These are phyloP conservation scores for Neofusicoccum umdonicola DNA, from an alignment of 2,329 filamentous ascomycete species.

Conservation along the genomic window DNA sequence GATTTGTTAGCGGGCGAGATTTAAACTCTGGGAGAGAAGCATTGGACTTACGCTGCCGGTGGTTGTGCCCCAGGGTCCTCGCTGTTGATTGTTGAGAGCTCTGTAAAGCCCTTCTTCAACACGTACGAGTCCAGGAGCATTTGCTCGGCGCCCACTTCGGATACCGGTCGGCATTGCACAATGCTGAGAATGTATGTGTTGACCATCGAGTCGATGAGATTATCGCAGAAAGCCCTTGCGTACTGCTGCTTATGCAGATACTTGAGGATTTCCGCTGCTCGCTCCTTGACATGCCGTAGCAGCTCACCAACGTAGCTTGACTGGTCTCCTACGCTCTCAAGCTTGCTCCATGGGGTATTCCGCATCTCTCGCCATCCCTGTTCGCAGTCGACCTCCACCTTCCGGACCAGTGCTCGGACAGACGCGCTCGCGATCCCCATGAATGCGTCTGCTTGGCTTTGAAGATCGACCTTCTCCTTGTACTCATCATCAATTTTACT, in stretches of 20 bases:
- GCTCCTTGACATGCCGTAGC: slow-evolving; percentile 67
- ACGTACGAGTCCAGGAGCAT: slow-evolving; percentile 97
- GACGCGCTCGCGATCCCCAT: slow-evolving; percentile 90
- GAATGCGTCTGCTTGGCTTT: slow-evolving; percentile 91
- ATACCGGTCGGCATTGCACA: slow-evolving; percentile 84
- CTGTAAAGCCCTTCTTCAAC: slow-evolving; percentile 74
- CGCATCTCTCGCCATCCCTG: slow-evolving; percentile 94
- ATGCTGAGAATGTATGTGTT: slow-evolving; percentile 78
- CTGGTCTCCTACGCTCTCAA: slow-evolving; percentile 91
- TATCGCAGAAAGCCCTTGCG: slow-evolving; percentile 89
- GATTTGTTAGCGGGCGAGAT: slow-evolving; percentile 17
- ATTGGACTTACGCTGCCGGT: slow-evolving; percentile 43
- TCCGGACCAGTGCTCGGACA: slow-evolving; percentile 78
- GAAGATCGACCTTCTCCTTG: slow-evolving; percentile 73
- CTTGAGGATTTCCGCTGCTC: slow-evolving; percentile 70
- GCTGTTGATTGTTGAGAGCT: slow-evolving; percentile 60
- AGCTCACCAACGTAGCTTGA: slow-evolving; percentile 88
- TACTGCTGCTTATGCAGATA: slow-evolving; percentile 89
- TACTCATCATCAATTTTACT: slow-evolving; percentile 81
- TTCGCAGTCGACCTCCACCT: slow-evolving; percentile 79
- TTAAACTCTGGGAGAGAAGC: slow-evolving; percentile 10
- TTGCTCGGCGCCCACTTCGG: slow-evolving; percentile 93
- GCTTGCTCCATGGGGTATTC: slow-evolving; percentile 90
- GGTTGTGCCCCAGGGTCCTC: slow-evolving; percentile 58
- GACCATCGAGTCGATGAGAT: slow-evolving; percentile 85